phyloP scores from a whole-genome alignment of 108 stramenopile genomes.

The Licmophora abbreviata region DNA sequence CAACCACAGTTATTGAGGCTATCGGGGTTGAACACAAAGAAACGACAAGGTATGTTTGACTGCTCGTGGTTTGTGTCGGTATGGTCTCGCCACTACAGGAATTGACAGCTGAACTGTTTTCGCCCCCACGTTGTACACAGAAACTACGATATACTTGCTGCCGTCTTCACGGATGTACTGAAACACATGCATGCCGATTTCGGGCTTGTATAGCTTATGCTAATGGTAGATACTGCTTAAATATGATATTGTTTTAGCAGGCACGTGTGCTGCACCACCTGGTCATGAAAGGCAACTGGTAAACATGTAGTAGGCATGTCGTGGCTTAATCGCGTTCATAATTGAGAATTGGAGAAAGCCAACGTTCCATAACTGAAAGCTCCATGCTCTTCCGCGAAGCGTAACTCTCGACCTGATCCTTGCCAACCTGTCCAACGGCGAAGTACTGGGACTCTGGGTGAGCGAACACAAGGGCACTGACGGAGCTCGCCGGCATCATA shows the following conservation, averaged over 20 bases:
- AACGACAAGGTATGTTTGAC: conserved; percentile 54
- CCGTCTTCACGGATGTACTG: conserved; percentile 74
- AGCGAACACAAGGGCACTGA: conserved; percentile 96
- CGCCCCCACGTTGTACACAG: conserved; percentile 10
- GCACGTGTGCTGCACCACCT: too few species aligned
- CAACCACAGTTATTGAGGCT: conserved; percentile 83
- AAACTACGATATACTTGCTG: conserved; percentile 84
- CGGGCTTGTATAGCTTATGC: conserved; percentile 47
- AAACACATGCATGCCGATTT: conserved; percentile 74
- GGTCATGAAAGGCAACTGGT: too few species aligned
- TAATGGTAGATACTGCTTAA: too few species aligned
- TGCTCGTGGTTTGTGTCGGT: neutral
- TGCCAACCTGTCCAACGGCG: conserved; percentile 97
- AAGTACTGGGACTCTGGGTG: conserved; percentile 95
- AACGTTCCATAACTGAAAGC: conserved; percentile 78
- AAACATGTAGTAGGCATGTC: neutral
- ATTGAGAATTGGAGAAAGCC: conserved; percentile 96
- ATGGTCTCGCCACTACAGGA: neutral
- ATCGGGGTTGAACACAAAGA: conserved; percentile 87
- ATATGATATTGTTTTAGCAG: too few species aligned
- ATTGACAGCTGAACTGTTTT: neutral
- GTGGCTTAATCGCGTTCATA: conserved; percentile 83
- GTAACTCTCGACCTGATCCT: conserved; percentile 98
- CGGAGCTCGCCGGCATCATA: conserved; percentile 98
- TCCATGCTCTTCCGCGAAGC: conserved; percentile 91